phyloP scores from a whole-genome alignment of 305 asterid genomes.

The Solanum hybrid region DNA sequence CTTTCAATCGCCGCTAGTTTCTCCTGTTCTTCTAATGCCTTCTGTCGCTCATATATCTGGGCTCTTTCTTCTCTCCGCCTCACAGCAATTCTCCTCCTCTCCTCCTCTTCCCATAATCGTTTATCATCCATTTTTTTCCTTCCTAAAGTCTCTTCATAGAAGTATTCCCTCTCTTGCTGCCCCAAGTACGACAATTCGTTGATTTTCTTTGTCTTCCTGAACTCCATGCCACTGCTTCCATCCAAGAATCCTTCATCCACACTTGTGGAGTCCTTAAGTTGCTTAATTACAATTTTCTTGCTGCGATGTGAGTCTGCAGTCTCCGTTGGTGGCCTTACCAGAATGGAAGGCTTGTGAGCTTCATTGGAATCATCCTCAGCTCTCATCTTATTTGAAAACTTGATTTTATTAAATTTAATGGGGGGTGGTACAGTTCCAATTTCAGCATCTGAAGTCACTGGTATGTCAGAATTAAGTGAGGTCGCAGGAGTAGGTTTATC shows the following conservation, averaged over 20 bases:
- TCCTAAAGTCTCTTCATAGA: constrained; percentile 46
- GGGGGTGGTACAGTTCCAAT: constrained; percentile 43
- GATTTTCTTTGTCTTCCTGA: constrained; percentile 73
- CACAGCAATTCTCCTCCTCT: constrained; percentile 44
- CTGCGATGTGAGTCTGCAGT: constrained; percentile 69
- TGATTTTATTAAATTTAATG: constrained; percentile 68
- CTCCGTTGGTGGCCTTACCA: constrained; percentile 75
- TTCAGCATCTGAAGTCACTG: constrained; percentile 55
- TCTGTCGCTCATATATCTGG: constrained; percentile 40
- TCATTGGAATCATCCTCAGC: constrained; percentile 56
- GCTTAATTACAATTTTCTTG: constrained; percentile 68
- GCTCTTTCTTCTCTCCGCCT: constrained; percentile 51
- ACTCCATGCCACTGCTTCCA: constrained; percentile 64
- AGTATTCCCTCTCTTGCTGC: constrained; percentile 35
- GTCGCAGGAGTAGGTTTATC: constrained; percentile 63
- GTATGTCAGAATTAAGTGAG: constrained; percentile 74
- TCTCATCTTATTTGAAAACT: constrained; percentile 64
- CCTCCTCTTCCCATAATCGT: constrained; percentile 48
- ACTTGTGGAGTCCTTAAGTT: constrained; percentile 61
- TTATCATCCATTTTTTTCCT: constrained; percentile 56
- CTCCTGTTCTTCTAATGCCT: constrained; percentile 50
- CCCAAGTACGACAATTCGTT: constrained; percentile 54
- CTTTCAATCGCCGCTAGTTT: constrained; percentile 53
- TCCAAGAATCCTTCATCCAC: constrained; percentile 79
- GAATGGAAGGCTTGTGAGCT: constrained; percentile 55